These are phyloP conservation scores for Cytospora chrysosperma DNA, from an alignment of 2,329 filamentous ascomycete genomes.

Conservation along the genomic window DNA sequence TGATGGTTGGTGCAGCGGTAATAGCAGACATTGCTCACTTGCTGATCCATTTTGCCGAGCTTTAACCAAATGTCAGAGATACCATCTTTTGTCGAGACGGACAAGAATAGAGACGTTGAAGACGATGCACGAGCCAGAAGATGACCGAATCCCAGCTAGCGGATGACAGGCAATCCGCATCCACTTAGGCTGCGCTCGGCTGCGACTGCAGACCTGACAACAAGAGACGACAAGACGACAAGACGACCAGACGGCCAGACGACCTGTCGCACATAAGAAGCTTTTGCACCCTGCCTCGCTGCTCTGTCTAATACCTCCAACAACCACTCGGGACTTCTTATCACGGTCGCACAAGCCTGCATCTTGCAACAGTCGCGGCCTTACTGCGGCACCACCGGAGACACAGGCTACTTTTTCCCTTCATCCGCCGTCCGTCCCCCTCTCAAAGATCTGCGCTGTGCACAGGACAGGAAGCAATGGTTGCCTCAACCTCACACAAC, in stretches of 20 bases:
- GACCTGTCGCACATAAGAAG: background rate
- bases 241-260: background rate
- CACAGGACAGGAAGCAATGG: conserved; percentile 24
- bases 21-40: background rate
- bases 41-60: background rate
- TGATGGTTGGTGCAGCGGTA: background rate
- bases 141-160: conserved; percentile 1
- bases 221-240: background rate
- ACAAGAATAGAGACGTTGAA: background rate
- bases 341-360: background rate
- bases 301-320: background rate
- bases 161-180: conserved; percentile 1
- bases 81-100: background rate
- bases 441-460: background rate
- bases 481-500: conserved; percentile 1
- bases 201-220: background rate
- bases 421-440: background rate
- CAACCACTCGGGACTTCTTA: background rate
- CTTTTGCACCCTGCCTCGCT: background rate
- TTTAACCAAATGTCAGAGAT: background rate
- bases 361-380: background rate
- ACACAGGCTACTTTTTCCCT: background rate
- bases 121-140: conserved; percentile 17
- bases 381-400: background rate
- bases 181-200: background rate